A percentile compares a stretch with the other conserved stretches of the same genome.
These are phyloP conservation scores for Nakaseomyces kungkrabaensis DNA, from an alignment of 1,139 yeast species.

Conservation along the genomic window DNA sequence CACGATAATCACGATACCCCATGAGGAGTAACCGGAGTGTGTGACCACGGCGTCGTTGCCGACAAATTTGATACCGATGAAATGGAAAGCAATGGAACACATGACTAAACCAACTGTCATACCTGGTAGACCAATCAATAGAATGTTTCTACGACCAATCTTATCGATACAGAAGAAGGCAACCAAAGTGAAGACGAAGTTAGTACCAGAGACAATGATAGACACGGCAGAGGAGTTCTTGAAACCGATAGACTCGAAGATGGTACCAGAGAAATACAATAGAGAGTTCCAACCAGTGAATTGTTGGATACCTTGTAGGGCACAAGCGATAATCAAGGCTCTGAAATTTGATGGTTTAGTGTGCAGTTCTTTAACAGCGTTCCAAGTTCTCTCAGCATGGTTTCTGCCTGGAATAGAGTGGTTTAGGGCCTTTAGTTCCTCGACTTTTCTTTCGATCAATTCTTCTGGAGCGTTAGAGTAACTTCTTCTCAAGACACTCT, in stretches of 20 bases:
- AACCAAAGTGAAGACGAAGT: conserved; percentile 71
- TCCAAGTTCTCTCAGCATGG: conserved; percentile 45
- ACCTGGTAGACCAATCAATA: conserved; percentile 66
- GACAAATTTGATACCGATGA: conserved; percentile 48
- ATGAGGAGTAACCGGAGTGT: conserved; percentile 48
- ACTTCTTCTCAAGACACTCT: conserved; percentile 49
- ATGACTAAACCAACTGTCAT: conserved; percentile 69
- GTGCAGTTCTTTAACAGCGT: conserved; percentile 61
- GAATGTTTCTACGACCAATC: conserved; percentile 75
- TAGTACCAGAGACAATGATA: conserved; percentile 83
- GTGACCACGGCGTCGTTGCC: conserved; percentile 36
- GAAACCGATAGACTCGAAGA: conserved; percentile 84
- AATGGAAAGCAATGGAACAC: conserved; percentile 86
- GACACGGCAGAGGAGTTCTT: conserved; percentile 86
- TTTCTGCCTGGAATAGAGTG: conserved; percentile 55
- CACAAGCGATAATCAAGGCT: conserved; percentile 82
- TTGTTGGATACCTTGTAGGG: conserved; percentile 90
- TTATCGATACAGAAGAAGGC: conserved; percentile 79
- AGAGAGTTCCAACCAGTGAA: conserved; percentile 91
- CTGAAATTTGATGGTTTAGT: conserved; percentile 71
- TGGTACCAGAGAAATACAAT: conserved; percentile 87
- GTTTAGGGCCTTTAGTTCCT: conserved; percentile 48
- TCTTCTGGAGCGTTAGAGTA: conserved; percentile 49
- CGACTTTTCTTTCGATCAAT: conserved; percentile 47
- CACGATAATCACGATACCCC: conserved; percentile 81